Evolutionary conservation across 768 basidiomycete species (phyloP).

Genomic region (Cyathus striatus): DNA sequence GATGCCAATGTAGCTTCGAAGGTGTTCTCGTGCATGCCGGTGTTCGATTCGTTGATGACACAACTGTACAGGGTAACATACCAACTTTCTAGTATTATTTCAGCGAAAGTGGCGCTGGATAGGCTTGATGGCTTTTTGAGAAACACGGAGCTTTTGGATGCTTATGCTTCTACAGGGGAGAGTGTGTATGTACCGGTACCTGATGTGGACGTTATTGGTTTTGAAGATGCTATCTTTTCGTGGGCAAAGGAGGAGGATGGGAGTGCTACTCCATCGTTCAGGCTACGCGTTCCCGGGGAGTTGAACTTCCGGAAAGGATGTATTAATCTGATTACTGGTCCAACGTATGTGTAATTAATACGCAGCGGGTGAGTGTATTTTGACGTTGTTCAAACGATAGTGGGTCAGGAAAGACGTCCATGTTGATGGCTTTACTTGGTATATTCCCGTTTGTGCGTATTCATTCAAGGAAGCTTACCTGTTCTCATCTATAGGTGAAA

Average conservation of each 20-base stretch:
- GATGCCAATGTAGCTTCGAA: neutral
- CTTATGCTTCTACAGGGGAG: conserved; percentile 18
- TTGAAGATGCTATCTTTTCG: conserved; percentile 47
- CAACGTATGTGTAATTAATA: conserved; percentile 41
- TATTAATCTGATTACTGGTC: conserved; percentile 54
- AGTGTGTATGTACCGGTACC: no score
- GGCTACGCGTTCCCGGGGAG: conserved; percentile 48
- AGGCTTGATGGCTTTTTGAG: conserved; percentile 39
- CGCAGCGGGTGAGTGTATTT: neutral
- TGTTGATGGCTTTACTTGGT: conserved; percentile 61
- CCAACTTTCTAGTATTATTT: conserved; percentile 14
- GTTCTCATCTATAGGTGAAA: conserved; percentile 33
- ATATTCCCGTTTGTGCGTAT: neutral
- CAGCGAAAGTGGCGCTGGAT: conserved; percentile 62
- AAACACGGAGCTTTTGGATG: conserved; percentile 44
- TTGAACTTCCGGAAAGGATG: conserved; percentile 45
- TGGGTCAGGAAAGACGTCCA: conserved; percentile 57
- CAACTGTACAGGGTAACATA: conserved; percentile 30
- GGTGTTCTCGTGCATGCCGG: neutral
- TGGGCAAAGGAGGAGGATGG: conserved; percentile 44
- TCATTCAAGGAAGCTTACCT: neutral
- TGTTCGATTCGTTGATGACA: conserved; percentile 55
- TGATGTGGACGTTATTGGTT: conserved; percentile 43
- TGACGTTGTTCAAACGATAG: conserved; percentile 12
- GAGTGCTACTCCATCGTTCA: conserved; percentile 43